phyloP scores from a whole-genome alignment of 176 grass and related monocot genomes.

The Leersia perrieri region DNA sequence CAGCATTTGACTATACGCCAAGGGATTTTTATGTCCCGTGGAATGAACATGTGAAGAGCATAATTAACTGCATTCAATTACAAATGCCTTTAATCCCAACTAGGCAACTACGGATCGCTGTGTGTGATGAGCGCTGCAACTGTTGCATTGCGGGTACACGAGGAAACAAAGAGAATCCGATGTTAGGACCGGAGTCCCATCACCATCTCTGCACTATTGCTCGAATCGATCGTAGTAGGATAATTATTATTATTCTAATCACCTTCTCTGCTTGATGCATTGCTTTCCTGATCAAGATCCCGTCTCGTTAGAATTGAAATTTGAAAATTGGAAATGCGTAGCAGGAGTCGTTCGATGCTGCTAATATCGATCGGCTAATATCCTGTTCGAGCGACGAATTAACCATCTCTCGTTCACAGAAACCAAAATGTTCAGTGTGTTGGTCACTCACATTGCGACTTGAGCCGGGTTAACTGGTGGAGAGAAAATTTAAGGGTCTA shows the following conservation, averaged over 20 bases:
- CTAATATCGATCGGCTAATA: no score
- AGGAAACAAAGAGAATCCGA: constrained; percentile 39
- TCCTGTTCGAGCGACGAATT: background rate
- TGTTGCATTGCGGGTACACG: constrained; percentile 6
- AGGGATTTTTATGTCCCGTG: constrained; percentile 34
- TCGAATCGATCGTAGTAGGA: background rate
- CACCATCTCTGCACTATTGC: background rate
- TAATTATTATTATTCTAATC: background rate
- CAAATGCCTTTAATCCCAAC: background rate
- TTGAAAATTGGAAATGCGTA: background rate
- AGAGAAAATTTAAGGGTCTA: no score
- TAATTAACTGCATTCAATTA: constrained; percentile 1
- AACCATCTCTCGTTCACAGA: background rate
- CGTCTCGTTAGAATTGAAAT: background rate
- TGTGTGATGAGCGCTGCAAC: background rate
- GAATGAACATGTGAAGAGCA: constrained; percentile 31
- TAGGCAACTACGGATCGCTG: background rate
- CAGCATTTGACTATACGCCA: constrained; percentile 34
- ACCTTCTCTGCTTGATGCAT: background rate
- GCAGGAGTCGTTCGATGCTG: background rate
- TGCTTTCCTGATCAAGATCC: background rate
- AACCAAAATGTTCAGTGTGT: background rate
- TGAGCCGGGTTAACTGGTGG: no score
- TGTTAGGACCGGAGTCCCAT: constrained; percentile 19
- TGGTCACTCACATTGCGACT: background rate